Base-by-base conservation (phyloP, 305 asterid species). In the Coffea humblotiana region DNA sequence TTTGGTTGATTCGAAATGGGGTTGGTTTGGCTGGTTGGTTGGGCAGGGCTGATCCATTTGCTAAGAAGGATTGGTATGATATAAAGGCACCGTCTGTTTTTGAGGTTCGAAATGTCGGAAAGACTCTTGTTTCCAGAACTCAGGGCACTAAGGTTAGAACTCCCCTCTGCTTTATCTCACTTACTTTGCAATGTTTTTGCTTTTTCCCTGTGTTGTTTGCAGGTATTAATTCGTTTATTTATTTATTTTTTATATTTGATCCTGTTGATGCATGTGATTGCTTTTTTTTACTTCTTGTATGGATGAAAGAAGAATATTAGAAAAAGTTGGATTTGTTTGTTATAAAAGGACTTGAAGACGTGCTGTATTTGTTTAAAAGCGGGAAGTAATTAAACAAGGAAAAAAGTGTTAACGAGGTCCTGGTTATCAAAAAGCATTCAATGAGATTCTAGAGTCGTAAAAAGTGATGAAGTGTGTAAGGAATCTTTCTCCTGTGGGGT, bases 11-110 rank as follows among this genome's bases (percentile, higher is more conserved):
- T 19, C 13, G 40, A 48, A 48, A 23, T 72, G 63, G 63, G 45
- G 29, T 71, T 48, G 25, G 25, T 58, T 21, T 19, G 27, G 65
- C 23, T 60, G 27, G 27, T 19, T 61, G 35, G 35, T 8, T 63
- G 49, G 19, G 23, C 82, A 85, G 88, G 27, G 77, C 70, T 32
- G 86, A 85, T 73, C 88, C 86, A 40, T 85, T 58, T 69, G 85
- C 88, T 16, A 85, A 85, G 85, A 85, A 85, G 83, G 88, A 85
- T 69, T 85, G 86, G 88, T 85, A 85, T 23, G 86, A 80, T 40
- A 58, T 85, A 29, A 85, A 85, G 79, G 88, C 86, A 16, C 88
- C 88, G 7, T 80, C 85, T 51, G 78, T 83, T 14, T 85, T 85
- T 40, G 83, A 74, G 14, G 54, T 69, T 69, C 69, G 75, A 19